These are phyloP conservation scores for Ceratobasidium sp. DNA, from an alignment of 1,284 basidiomycete genomes.

Conservation along the genomic window DNA sequence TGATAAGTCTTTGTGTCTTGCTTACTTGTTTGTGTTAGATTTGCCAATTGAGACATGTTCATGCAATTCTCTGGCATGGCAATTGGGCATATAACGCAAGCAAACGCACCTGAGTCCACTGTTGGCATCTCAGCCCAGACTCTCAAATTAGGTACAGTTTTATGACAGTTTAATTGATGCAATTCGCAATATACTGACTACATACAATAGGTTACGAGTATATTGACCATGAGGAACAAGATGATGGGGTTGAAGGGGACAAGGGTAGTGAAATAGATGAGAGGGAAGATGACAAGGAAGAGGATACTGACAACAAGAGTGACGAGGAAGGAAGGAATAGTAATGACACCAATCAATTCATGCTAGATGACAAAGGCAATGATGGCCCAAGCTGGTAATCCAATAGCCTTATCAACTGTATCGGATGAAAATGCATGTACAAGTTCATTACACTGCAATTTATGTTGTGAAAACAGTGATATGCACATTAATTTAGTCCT, in stretches of 20 bases:
- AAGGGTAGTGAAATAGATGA: not conserved
- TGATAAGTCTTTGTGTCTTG: not conserved
- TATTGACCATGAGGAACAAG: not conserved
- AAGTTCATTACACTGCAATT: too few relatives aligned
- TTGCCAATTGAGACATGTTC: slow-evolving; percentile 47
- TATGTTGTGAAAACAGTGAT: too few relatives aligned
- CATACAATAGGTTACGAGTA: not conserved
- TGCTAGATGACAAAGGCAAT: too few relatives aligned
- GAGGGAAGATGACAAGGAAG: not conserved
- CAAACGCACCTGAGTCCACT: not conserved
- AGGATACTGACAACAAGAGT: not conserved
- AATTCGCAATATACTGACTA: not conserved
- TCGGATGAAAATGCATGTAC: too few relatives aligned
- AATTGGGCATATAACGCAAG: slow-evolving; percentile 42
- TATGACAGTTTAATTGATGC: not conserved
- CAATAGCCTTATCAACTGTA: too few relatives aligned
- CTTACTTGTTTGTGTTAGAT: slow-evolving; percentile 36
- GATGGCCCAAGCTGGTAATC: too few relatives aligned
- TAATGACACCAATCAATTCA: too few relatives aligned
- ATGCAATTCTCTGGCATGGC: slow-evolving; percentile 45
- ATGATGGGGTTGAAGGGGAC: not conserved
- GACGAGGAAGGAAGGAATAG: not conserved
- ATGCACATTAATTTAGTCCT: too few relatives aligned
- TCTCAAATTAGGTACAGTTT: not conserved
- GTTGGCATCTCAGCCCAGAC: not conserved